Evolutionary conservation across 2,329 filamentous ascomycete species (phyloP).

Genomic region (Arthroderma uncinatum): DNA sequence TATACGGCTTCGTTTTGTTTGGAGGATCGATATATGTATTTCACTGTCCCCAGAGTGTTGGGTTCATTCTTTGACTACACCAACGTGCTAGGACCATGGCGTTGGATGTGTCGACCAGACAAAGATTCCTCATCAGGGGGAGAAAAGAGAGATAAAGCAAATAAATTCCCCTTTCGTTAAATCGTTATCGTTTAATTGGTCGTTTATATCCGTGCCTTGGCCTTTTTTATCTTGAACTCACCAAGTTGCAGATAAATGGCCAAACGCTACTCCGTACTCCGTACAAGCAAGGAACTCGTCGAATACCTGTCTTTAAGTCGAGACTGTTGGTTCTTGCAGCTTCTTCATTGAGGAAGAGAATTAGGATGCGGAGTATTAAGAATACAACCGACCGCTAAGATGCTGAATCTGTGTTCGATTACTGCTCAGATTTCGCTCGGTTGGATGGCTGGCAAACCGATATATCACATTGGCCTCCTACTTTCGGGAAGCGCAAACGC

Average conservation of each 20-base stretch:
- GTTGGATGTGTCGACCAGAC: background rate
- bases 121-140: background rate
- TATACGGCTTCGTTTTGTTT: background rate
- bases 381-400: no score
- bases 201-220: background rate
- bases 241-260: background rate
- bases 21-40: background rate
- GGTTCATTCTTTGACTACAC: no score
- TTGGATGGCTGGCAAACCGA: no score
- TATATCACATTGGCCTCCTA: background rate
- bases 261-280: no score
- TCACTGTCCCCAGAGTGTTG: background rate
- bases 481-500: background rate
- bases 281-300: no score
- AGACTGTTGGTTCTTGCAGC: no score
- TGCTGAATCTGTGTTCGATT: no score
- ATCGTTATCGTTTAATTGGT: background rate
- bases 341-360: no score
- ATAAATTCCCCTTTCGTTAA: background rate
- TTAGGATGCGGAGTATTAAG: no score
- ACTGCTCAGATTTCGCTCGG: no score
- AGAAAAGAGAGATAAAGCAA: background rate
- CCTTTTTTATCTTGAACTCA: background rate
- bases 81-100: no score
- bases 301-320: no score